A percentile compares a stretch with the other conserved stretches of the same genome.
Evolutionary conservation across 495 filamentous ascomycete genomes (phyloP).

Genomic region (Lasiosphaeriaceae sp.): DNA sequence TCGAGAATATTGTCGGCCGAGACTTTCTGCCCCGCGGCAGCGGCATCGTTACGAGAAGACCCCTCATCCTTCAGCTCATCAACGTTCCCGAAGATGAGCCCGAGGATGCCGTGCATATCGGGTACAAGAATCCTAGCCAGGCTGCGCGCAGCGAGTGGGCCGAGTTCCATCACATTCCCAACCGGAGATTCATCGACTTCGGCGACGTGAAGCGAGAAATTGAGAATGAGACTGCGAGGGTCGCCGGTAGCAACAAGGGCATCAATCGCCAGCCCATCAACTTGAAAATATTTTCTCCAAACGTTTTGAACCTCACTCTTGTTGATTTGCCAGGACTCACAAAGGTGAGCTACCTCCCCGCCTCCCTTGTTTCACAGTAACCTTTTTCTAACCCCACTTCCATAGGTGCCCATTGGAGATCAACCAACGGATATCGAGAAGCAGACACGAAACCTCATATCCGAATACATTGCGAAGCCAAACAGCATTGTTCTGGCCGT

Average conservation of each 20-base stretch:
- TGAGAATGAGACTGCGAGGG: slow-evolving; percentile 90
- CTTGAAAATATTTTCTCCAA: slow-evolving; percentile 96
- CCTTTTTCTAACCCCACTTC: slow-evolving; percentile 8
- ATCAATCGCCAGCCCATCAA: slow-evolving; percentile 98
- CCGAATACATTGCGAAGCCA: slow-evolving; percentile 98
- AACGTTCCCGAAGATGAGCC: slow-evolving; percentile 85
- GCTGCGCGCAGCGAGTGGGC: slow-evolving; percentile 73
- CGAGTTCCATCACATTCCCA: slow-evolving; percentile 92
- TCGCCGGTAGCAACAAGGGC: slow-evolving; percentile 96
- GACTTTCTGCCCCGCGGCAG: slow-evolving; percentile 96
- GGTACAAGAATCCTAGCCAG: slow-evolving; percentile 42
- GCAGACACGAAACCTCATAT: slow-evolving; percentile 92
- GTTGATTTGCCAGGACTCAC: slow-evolving; percentile 95
- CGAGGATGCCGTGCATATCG: slow-evolving; percentile 55
- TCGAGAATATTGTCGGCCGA: slow-evolving; percentile 97
- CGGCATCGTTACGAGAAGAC: slow-evolving; percentile 91
- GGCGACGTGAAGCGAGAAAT: slow-evolving; percentile 91
- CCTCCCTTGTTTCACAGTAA: neutral
- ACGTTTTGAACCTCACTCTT: slow-evolving; percentile 93
- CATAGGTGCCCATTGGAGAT: slow-evolving; percentile 88
- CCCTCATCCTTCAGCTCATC: slow-evolving; percentile 95
- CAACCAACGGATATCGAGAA: slow-evolving; percentile 98
- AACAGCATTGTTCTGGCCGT: slow-evolving; percentile 98
- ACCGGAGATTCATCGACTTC: slow-evolving; percentile 90
- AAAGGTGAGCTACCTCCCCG: slow-evolving; percentile 63